Evolutionary conservation across 768 basidiomycete species (phyloP).

Genomic region (Tulasnella sp.): DNA sequence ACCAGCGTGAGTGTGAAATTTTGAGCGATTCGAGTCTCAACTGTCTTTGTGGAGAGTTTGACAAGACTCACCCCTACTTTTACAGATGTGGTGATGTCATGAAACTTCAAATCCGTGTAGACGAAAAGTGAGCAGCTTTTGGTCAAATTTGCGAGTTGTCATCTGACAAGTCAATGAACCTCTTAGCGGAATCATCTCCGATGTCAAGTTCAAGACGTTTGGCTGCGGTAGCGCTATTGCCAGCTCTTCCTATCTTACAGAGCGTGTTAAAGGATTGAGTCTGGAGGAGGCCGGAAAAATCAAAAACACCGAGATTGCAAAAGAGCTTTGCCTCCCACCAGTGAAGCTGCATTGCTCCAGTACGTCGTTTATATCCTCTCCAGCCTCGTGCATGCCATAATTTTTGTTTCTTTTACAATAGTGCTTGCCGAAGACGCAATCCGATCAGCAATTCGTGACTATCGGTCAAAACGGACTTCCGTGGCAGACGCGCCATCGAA

Average conservation of each 20-base stretch:
- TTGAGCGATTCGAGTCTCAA: conserved; percentile 14
- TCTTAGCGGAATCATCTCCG: conserved; percentile 69
- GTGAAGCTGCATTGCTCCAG: conserved; percentile 94
- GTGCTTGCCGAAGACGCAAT: conserved; percentile 99
- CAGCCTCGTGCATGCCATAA: not conserved
- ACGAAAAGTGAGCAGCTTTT: conserved; percentile 43
- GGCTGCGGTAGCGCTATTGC: conserved; percentile 98
- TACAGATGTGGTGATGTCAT: conserved; percentile 91
- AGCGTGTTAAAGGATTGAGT: conserved; percentile 88
- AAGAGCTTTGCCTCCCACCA: conserved; percentile 87
- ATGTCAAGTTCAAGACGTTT: conserved; percentile 99
- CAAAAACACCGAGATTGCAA: conserved; percentile 98
- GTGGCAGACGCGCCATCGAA: conserved; percentile 4
- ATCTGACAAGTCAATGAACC: not conserved
- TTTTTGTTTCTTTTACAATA: conserved; percentile 27
- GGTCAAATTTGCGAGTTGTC: not conserved
- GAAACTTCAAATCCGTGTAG: conserved; percentile 97
- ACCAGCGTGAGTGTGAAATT: conserved; percentile 57
- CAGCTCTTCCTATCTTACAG: conserved; percentile 96
- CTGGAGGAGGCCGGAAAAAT: conserved; percentile 91
- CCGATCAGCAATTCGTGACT: conserved; percentile 93
- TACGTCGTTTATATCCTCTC: conserved; percentile 29
- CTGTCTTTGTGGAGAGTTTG: not conserved
- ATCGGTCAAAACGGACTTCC: conserved; percentile 55
- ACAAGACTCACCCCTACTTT: not conserved